Conservation (phyloP, 2,329 filamentous ascomycete species). For the Rutstroemia sp. region DNA sequence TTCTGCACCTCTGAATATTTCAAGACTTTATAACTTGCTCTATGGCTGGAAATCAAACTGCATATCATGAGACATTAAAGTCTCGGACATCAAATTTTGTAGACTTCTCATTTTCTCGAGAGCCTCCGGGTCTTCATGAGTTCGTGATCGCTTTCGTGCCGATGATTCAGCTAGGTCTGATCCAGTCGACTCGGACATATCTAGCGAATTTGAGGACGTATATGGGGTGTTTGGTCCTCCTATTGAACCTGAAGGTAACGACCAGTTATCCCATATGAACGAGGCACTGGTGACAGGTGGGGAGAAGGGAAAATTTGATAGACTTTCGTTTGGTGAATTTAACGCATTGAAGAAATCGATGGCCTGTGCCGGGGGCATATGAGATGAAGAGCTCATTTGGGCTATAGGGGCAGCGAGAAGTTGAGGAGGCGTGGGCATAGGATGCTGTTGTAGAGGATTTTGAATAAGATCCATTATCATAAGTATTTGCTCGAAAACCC, state of each 20-base stretch:
- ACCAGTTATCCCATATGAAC: neutral
- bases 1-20: too few relatives aligned
- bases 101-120: neutral
- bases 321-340: neutral
- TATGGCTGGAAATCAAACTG: neutral
- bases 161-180: neutral
- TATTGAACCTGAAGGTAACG: neutral
- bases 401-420: neutral
- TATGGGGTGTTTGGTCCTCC: neutral
- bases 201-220: neutral
- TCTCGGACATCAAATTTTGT: neutral
- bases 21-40: too few relatives aligned
- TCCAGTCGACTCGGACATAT: neutral
- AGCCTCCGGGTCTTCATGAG: neutral
- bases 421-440: neutral
- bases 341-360: neutral
- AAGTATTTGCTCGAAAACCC: slow-evolving; percentile 2
- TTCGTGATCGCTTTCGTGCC: neutral
- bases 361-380: neutral
- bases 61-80: neutral
- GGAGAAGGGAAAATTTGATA: neutral
- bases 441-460: neutral
- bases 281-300: neutral
- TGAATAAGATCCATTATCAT: neutral
- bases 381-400: neutral